Evolutionary conservation across 257 asterid genomes (phyloP).

Genomic region (Solanum ossicruentum): DNA sequence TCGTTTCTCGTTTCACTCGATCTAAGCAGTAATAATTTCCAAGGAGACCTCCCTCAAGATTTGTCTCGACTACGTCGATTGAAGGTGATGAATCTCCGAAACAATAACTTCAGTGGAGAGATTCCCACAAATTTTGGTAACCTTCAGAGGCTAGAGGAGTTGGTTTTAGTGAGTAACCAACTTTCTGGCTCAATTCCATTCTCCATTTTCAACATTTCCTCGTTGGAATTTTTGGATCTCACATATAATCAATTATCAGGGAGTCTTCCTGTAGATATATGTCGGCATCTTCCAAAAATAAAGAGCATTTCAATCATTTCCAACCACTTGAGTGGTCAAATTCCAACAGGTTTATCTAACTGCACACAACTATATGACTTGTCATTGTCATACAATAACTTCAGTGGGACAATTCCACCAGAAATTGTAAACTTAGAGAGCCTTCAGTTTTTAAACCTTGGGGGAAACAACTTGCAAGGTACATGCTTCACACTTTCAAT

Average conservation of each 20-base stretch:
- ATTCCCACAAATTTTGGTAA: too few relatives aligned
- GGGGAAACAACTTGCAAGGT: constrained; percentile 3
- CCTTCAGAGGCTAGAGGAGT: constrained; percentile 1
- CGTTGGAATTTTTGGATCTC: neutral
- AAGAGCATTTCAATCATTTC: neutral
- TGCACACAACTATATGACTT: neutral
- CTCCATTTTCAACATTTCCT: neutral
- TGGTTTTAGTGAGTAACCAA: constrained; percentile 5
- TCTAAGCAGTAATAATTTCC: constrained; percentile 1
- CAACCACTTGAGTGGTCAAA: neutral
- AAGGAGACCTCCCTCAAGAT: neutral
- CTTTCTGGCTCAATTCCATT: constrained; percentile 12
- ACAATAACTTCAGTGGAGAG: too few relatives aligned
- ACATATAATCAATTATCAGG: neutral
- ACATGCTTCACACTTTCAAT: too few relatives aligned
- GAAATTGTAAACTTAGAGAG: constrained; percentile 3
- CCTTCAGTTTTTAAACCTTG: neutral
- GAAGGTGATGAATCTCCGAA: neutral
- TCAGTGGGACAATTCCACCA: constrained; percentile 5
- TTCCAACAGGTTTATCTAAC: neutral
- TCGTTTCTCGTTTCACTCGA: constrained; percentile 8
- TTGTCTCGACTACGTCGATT: neutral
- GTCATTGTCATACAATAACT: neutral
- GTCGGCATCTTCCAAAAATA: neutral
- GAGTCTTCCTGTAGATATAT: neutral